Evolutionary conservation across 1,284 basidiomycete species (phyloP).

Genomic region (Mycena citricolor): DNA sequence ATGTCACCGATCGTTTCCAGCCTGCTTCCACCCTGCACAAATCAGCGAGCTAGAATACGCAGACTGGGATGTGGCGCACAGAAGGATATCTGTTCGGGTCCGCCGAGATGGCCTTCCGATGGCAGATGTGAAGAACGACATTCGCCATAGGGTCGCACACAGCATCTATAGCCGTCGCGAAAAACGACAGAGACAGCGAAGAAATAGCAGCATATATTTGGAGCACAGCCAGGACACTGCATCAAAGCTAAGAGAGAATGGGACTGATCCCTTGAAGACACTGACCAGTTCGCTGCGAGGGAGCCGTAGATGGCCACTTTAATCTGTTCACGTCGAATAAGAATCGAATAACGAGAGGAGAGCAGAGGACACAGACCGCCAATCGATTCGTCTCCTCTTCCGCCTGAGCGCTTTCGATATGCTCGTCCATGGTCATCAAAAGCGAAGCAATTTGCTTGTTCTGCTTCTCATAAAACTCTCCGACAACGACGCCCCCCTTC

Average conservation of each 20-base stretch:
- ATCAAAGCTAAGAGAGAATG: no score
- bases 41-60: background rate
- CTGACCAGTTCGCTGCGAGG: slow-evolving; percentile 70
- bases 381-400: slow-evolving; percentile 64
- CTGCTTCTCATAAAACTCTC: slow-evolving; percentile 77
- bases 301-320: slow-evolving; percentile 88
- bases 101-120: slow-evolving; percentile 70
- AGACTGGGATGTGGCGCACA: slow-evolving; percentile 10
- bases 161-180: slow-evolving; percentile 88
- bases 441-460: slow-evolving; percentile 85
- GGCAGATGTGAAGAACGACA: slow-evolving; percentile 29
- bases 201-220: slow-evolving; percentile 83
- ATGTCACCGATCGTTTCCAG: slow-evolving; percentile 92
- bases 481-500: slow-evolving; percentile 62
- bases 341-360: slow-evolving; percentile 3
- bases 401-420: slow-evolving; percentile 71
- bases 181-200: slow-evolving; percentile 81
- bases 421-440: slow-evolving; percentile 87
- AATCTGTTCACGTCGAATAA: slow-evolving; percentile 50
- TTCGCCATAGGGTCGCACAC: slow-evolving; percentile 73
- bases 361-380: slow-evolving; percentile 62
- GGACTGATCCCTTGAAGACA: background rate
- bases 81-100: slow-evolving; percentile 85
- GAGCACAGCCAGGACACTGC: slow-evolving; percentile 11
- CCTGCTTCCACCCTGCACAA: slow-evolving; percentile 75